phyloP scores from a whole-genome alignment of 2,329 filamentous ascomycete genomes.

The Xylaria polymorpha region DNA sequence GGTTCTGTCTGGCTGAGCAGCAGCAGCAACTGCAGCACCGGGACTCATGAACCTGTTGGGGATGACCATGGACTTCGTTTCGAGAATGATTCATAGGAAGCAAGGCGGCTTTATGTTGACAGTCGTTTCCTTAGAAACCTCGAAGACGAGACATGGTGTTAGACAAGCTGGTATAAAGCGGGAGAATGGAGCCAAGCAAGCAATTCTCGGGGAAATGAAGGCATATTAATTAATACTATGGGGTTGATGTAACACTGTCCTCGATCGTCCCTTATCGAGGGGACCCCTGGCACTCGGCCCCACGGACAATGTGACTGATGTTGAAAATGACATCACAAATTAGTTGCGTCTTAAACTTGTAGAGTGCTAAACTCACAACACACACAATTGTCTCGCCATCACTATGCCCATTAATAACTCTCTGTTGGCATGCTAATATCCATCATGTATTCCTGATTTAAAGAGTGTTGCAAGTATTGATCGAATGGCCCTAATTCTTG shows the following conservation, averaged over 20 bases:
- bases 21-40: not conserved
- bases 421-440: not conserved
- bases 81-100: not conserved
- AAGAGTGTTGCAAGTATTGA: not conserved
- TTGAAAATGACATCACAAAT: slow-evolving; percentile 12
- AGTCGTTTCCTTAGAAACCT: slow-evolving; percentile 2
- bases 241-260: not conserved
- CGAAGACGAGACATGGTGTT: slow-evolving; percentile 19
- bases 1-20: not conserved
- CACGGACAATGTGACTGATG: not conserved
- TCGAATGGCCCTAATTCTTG: not conserved
- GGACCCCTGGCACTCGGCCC: not conserved
- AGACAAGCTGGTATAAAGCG: slow-evolving; percentile 12
- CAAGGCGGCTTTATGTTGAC: slow-evolving; percentile 6
- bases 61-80: not conserved
- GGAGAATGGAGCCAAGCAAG: not conserved
- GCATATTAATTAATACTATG: slow-evolving; percentile 13
- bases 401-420: not conserved
- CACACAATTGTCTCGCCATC: not conserved
- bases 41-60: not conserved
- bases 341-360: not conserved
- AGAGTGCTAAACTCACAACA: too few species aligned
- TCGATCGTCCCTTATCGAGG: not conserved
- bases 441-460: not conserved
- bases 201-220: not conserved